Conservation (phyloP, 176 grass and related monocot genomes). For the Cocos nucifera region DNA sequence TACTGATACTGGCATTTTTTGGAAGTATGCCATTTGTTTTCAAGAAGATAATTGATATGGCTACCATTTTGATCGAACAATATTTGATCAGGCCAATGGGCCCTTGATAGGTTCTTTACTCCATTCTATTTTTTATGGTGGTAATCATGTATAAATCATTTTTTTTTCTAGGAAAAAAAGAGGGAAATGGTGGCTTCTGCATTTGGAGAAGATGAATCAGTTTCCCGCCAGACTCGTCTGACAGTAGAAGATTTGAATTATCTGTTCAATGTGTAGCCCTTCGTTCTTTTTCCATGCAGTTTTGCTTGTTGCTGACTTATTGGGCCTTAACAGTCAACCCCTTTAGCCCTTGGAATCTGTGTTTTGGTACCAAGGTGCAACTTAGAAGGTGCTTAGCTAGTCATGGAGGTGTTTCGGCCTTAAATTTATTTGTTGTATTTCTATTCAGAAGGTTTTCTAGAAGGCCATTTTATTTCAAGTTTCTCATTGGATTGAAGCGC, state of each 20-base stretch:
- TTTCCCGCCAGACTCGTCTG: slow-evolving; percentile 61
- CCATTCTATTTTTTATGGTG: too few species aligned
- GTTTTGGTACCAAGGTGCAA: neutral
- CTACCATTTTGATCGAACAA: too few species aligned
- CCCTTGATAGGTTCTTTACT: too few species aligned
- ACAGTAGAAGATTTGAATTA: slow-evolving; percentile 94
- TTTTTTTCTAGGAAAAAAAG: slow-evolving; percentile 59
- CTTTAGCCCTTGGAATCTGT: too few species aligned
- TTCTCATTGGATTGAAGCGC: too few species aligned
- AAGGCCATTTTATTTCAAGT: neutral
- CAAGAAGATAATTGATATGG: too few species aligned
- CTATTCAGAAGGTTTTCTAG: neutral
- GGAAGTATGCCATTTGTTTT: too few species aligned
- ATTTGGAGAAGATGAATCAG: slow-evolving; percentile 87
- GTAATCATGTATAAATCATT: too few species aligned
- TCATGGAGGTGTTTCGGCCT: neutral
- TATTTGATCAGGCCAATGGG: too few species aligned
- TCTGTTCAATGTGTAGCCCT: slow-evolving; percentile 74
- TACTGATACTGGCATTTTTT: too few species aligned
- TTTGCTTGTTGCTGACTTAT: slow-evolving; percentile 20
- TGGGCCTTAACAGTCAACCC: too few species aligned
- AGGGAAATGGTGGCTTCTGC: slow-evolving; percentile 96
- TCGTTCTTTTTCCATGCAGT: slow-evolving; percentile 33
- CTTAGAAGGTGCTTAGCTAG: neutral
- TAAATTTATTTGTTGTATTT: neutral